Conservation (phyloP, 2,329 filamentous ascomycete species). For the Aspergillus sp. region DNA sequence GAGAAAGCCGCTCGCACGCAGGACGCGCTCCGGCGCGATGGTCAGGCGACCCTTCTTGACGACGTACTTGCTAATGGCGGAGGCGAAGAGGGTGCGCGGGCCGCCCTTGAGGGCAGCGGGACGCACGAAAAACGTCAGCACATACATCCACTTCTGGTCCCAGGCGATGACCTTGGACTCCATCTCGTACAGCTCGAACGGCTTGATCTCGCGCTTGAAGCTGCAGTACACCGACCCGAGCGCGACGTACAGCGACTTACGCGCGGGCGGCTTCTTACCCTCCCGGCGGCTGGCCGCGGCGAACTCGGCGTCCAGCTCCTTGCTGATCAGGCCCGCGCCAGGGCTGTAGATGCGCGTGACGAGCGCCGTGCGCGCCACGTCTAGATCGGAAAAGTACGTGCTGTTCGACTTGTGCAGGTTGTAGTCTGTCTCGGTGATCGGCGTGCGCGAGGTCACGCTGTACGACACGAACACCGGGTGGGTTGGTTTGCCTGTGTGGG, state of each 20-base stretch:
- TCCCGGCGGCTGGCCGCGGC: slow-evolving; percentile 50
- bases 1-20: slow-evolving; percentile 69
- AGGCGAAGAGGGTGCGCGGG: slow-evolving; percentile 66
- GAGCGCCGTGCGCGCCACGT: slow-evolving; percentile 77
- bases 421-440: slow-evolving; percentile 78
- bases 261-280: slow-evolving; percentile 49
- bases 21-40: slow-evolving; percentile 73
- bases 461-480: slow-evolving; percentile 71
- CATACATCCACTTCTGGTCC: slow-evolving; percentile 80
- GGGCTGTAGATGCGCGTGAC: slow-evolving; percentile 66
- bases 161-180: slow-evolving; percentile 68
- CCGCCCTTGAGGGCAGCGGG: slow-evolving; percentile 44
- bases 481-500: slow-evolving; percentile 34
- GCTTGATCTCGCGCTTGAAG: slow-evolving; percentile 71
- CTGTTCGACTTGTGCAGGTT: slow-evolving; percentile 80
- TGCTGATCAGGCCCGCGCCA: slow-evolving; percentile 53
- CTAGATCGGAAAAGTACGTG: slow-evolving; percentile 85
- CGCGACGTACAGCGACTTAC: slow-evolving; percentile 58
- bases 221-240: slow-evolving; percentile 71
- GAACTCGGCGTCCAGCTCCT: slow-evolving; percentile 53
- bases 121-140: slow-evolving; percentile 70
- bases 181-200: slow-evolving; percentile 69
- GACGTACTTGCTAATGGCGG: slow-evolving; percentile 75
- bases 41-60: slow-evolving; percentile 80
- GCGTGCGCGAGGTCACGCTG: slow-evolving; percentile 64